These are phyloP conservation scores for Trichoderma cornu-damae DNA, from an alignment of 2,329 filamentous ascomycete species.

Conservation along the genomic window DNA sequence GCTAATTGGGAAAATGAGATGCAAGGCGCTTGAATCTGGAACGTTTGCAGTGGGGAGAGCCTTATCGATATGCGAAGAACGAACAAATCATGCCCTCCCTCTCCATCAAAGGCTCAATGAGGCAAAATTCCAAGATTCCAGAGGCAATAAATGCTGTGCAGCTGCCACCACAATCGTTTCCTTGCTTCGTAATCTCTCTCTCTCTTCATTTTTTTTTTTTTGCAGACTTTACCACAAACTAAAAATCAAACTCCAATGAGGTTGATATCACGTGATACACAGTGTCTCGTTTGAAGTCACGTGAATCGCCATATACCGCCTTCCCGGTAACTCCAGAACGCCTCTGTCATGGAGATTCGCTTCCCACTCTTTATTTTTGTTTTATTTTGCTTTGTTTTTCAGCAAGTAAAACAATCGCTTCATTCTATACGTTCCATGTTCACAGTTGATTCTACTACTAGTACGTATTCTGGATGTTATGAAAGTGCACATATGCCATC, in stretches of 20 bases:
- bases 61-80: slow-evolving; percentile 20
- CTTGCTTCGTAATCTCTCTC: background rate
- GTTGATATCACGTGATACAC: background rate
- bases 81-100: too few species aligned
- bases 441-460: background rate
- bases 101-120: background rate
- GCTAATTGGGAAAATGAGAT: slow-evolving; percentile 16
- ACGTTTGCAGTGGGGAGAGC: slow-evolving; percentile 11
- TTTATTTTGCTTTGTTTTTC: background rate
- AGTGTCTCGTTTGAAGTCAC: background rate
- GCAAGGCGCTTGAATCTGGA: background rate
- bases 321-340: too few species aligned
- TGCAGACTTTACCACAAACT: background rate
- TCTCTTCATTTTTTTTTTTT: background rate
- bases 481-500: background rate
- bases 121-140: background rate
- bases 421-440: too few species aligned
- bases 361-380: too few species aligned
- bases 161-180: background rate
- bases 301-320: too few species aligned
- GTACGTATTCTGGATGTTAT: background rate
- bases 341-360: too few species aligned
- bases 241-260: background rate
- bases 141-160: background rate
- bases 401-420: too few species aligned